Base-by-base conservation (phyloP, 306 rosid genomes). In the Cyclanthera cordifolia region DNA sequence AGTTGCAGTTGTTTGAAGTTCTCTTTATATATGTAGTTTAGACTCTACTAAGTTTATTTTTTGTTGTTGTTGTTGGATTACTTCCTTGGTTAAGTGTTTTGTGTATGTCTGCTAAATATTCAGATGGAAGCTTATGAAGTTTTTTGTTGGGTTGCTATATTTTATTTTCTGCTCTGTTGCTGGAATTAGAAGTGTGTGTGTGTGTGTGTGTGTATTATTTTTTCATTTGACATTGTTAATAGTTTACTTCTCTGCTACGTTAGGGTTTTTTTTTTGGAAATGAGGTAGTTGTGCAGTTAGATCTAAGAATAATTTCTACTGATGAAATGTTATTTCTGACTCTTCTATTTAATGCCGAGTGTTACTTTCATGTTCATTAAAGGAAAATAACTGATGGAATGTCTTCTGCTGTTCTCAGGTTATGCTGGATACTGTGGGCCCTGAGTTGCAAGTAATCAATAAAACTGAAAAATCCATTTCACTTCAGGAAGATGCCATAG, bases 401-500 rank as follows among this genome's bases (percentile, higher is more conserved):
- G 55, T 61, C 67, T 79, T 50, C 12, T 50, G 72, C 23, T 80
- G 13, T 74, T 69, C 53, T 41, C 84, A 92, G 97, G 84, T 92
- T 77, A 87, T 92, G 97, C 82, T 92, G 63, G 97, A 92, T 70
- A 85, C 90, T 7, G 84, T 73, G 72, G 97, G 97, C 75, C 92
- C 97, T 8, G 96, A 92, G 75, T 74, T 92, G 81, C 96, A 84
- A 70, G 88, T 92, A 17, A 81, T 84, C 52, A 92, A 85, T 76
- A 87, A 78, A 83, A 76, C 87, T 3, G 92, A 79, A 66, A 79
- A 20, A 7, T 84, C 95, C 21, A 81, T 92, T 70, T 56, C 83
- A 69, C 97, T 92, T 67, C 59, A 82, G 85, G 96, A 32, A 72
- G 96, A 84, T 69, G 80, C 84, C 61, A 65, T 77, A 17, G 80